A percentile compares a stretch with the other conserved stretches of the same genome.
Conservation (phyloP, 2,329 filamentous ascomycete species). For the Blumeria graminis region DNA sequence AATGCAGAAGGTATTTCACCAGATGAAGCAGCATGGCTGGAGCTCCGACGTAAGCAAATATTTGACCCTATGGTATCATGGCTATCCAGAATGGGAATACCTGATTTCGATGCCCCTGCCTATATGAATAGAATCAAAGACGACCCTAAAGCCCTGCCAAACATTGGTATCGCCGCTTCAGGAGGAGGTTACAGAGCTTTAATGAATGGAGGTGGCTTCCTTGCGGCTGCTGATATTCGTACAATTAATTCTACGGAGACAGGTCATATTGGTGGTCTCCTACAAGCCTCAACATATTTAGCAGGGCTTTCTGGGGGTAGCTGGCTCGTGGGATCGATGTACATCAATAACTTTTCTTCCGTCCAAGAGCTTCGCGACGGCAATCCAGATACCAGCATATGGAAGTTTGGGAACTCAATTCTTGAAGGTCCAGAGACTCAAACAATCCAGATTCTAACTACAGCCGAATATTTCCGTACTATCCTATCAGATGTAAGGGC, state of each 20-base stretch:
- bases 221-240: constrained; percentile 57
- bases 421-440: constrained; percentile 29
- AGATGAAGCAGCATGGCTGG: constrained; percentile 52
- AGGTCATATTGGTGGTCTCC: constrained; percentile 54
- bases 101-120: constrained; percentile 47
- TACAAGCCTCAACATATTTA: constrained; percentile 63
- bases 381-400: constrained; percentile 21
- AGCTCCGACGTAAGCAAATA: constrained; percentile 46
- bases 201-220: constrained; percentile 56
- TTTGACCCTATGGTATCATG: constrained; percentile 52
- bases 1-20: constrained; percentile 34
- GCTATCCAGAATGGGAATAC: constrained; percentile 45
- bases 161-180: constrained; percentile 54
- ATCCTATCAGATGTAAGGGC: constrained; percentile 30
- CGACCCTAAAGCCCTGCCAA: constrained; percentile 34
- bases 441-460: constrained; percentile 27
- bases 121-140: constrained; percentile 40
- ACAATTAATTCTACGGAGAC: constrained; percentile 32
- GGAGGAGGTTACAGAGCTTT: constrained; percentile 76
- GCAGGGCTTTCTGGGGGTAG: constrained; percentile 60
- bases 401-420: constrained; percentile 39
- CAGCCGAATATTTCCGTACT: constrained; percentile 36
- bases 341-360: constrained; percentile 52
- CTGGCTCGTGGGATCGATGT: constrained; percentile 68
- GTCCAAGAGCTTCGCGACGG: constrained; percentile 30